Evolutionary conservation across 1,284 basidiomycete species (phyloP).

Genomic region (Lentinula novae-zelandiae): DNA sequence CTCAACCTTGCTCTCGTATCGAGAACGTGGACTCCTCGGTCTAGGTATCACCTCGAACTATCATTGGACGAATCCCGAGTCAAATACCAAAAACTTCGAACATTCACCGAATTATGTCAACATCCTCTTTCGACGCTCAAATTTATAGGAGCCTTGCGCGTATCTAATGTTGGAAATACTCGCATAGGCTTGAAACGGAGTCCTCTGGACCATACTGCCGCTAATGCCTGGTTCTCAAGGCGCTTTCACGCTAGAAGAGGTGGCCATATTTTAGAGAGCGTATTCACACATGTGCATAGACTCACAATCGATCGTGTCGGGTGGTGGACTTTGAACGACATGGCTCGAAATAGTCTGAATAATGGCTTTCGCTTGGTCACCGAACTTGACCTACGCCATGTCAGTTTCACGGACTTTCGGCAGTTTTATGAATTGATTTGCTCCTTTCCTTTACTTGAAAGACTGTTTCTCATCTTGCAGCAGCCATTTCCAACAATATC

Average conservation of each 20-base stretch:
- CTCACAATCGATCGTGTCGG: slow-evolving; percentile 1
- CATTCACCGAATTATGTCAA: not conserved
- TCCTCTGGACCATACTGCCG: not conserved
- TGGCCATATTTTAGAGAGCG: not conserved
- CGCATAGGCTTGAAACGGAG: not conserved
- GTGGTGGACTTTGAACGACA: slow-evolving; percentile 7
- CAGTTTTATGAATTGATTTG: slow-evolving; percentile 4
- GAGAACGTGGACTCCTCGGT: not conserved
- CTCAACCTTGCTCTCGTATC: slow-evolving; percentile 3
- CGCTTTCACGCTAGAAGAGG: not conserved
- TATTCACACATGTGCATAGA: not conserved
- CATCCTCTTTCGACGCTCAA: slow-evolving; percentile 3
- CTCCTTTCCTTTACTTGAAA: slow-evolving; percentile 7
- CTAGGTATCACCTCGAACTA: not conserved
- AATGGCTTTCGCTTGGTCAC: slow-evolving; percentile 3
- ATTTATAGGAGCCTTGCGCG: not conserved
- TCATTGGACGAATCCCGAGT: not conserved
- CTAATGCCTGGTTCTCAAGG: not conserved
- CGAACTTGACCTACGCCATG: not conserved
- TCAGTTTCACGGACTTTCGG: not conserved
- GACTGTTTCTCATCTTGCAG: not conserved
- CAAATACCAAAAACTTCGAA: not conserved
- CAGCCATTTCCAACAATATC: not conserved
- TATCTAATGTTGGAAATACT: slow-evolving; percentile 7
- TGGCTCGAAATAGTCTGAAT: not conserved